Evolutionary conservation across 2,329 filamentous ascomycete genomes (phyloP), one percentile per base, ranked within the genome.

Genomic region (Chrysoporthe austroafricana): DNA sequence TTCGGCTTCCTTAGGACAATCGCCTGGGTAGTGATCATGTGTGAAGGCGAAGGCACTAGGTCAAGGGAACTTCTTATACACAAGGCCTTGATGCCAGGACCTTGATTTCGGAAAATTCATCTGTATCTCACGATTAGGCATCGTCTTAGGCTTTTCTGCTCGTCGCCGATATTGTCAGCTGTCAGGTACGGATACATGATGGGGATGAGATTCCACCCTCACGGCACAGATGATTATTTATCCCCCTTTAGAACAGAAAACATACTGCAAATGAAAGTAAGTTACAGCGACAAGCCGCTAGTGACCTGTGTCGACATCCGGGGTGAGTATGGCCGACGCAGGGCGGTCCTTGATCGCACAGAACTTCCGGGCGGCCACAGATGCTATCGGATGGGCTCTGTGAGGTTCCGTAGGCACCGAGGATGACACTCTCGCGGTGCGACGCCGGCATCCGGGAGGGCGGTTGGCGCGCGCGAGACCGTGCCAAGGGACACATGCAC

Each of bases 91-190:
- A 52, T 13, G n/a, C n/a, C 34, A 57, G 26, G 21, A 61, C 32
- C 63, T 65, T 65, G 34, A 54, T 64, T 50, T 60, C 56, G 32
- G 59, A 61, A 70, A 59, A 70, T 68, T 54, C 68, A 70, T 70
- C 36, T 62, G 56, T 69, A 63, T 70, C 21, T 64, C 50, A 63
- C 62, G 66, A 48, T 60, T 57, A 67, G 62, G 56, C 66, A 68
- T 70, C 46, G 62, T 61, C 48, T 70, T 65, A 63, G 66, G 52
- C 21, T 60, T 54, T 44, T 42, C 26, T 60, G 46, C 42, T 63
- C 60, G 46, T 60, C 46, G 66, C 66, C 66, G 63, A 59, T 61
- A 66, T 69, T 54, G 59, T 63, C 66, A 68, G 54, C 61, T 58
- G 62, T 62, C 32, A 65, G 42, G 21, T 68, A 66, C 50, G 11